Evolutionary conservation across 2,329 filamentous ascomycete species (phyloP), one percentile per base, ranked within the genome.

Genomic region (Tympanopsis confertula): DNA sequence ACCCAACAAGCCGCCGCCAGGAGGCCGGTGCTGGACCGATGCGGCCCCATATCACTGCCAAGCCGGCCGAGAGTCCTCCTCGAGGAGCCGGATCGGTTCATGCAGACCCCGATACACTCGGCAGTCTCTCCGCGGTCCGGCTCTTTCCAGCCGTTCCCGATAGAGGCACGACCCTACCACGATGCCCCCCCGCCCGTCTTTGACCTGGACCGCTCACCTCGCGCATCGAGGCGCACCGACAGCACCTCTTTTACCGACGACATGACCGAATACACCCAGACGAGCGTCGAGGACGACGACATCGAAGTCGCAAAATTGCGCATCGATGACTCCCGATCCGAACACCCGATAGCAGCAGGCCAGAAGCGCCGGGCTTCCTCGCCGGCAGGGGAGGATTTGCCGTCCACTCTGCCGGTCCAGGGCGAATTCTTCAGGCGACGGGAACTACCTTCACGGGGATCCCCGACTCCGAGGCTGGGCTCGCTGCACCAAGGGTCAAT

Each of bases 291-390:
- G 1, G 58, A 48, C 24, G 48, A 64, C 14, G 66, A 70, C n/a
- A 59, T 65, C 18, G 70, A 73, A 7, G 70, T 73, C 17, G 45
- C 39, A 2, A 53, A 66, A 37, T 45, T 72, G 5, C 63, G 66
- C 15, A 60, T 71, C 15, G 69, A 74, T 35, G 69, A 69, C 36
- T 42, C 51, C 5, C 52, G 47, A 33, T 54, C 44, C 37, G 29
- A 39, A 3, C 59, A 63, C 19, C 59, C 56, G 42, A 58, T 66
- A 30, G 52, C 61, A 2, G 49, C 54, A 5, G 68, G 70, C 5
- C 65, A 66, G 42, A 77, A 77, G 54, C 64, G 72, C 35, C 61
- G 71, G 28, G 71, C 71, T 2, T 70, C 69, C 0, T 75, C 71
- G 19, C 71, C 71, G 1, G 66, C 63, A 0, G 56, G 59, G 3